A percentile compares a stretch with the other conserved stretches of the same genome.
phyloP scores from a whole-genome alignment of 2,329 filamentous ascomycete species.

The Pseudogymnoascus sp. region DNA sequence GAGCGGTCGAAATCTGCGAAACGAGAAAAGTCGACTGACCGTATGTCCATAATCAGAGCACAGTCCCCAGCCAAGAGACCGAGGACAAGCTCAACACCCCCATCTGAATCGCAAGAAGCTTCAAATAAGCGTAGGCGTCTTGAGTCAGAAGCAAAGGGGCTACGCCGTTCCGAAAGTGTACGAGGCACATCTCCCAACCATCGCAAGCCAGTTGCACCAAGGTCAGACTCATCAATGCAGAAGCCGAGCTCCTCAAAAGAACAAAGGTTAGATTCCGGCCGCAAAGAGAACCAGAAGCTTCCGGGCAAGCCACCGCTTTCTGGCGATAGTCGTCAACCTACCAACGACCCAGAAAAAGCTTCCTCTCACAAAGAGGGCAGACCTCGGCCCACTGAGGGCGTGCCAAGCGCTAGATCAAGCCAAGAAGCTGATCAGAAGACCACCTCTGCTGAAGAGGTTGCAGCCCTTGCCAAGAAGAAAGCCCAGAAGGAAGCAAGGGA shows the following conservation, averaged over 20 bases:
- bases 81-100: conserved; percentile 42
- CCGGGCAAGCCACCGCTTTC: conserved; percentile 15
- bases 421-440: not conserved
- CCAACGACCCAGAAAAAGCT: conserved; percentile 2
- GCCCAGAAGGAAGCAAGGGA: conserved; percentile 27
- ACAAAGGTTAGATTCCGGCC: not conserved
- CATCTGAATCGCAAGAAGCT: conserved; percentile 45
- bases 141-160: conserved; percentile 33
- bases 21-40: conserved; percentile 52
- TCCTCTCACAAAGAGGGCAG: conserved; percentile 13
- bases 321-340: conserved; percentile 12
- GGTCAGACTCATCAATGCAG: not conserved
- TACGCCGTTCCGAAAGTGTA: conserved; percentile 18
- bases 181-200: conserved; percentile 23
- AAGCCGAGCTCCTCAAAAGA: not conserved
- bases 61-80: conserved; percentile 50
- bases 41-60: conserved; percentile 37
- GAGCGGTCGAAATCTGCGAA: conserved; percentile 54
- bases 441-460: not conserved
- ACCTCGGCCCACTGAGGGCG: not conserved
- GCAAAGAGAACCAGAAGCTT: conserved; percentile 9
- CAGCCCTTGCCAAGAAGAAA: conserved; percentile 25
- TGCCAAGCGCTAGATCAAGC: conserved; percentile 8
- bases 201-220: not conserved
- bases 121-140: conserved; percentile 50